Evolutionary conservation across 1,284 basidiomycete genomes (phyloP).

Genomic region (Marasmius fiardii): DNA sequence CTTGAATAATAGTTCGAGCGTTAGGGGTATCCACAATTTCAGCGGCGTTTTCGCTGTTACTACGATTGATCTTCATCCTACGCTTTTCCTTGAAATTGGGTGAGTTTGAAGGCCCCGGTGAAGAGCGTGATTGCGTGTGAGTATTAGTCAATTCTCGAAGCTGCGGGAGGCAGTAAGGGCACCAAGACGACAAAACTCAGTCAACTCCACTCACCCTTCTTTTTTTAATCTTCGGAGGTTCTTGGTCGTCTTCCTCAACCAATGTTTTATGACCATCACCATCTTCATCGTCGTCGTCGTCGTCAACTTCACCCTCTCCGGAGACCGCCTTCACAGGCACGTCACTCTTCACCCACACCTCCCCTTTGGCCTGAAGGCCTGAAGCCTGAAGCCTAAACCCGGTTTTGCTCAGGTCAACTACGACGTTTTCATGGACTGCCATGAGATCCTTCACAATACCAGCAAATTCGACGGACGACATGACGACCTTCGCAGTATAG

Average conservation of each 20-base stretch:
- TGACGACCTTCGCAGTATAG: neutral
- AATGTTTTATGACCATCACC: neutral
- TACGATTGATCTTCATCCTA: neutral
- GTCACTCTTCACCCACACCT: constrained; percentile 2
- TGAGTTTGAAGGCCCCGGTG: neutral
- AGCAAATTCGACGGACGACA: neutral
- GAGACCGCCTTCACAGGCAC: neutral
- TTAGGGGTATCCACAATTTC: neutral
- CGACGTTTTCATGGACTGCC: neutral
- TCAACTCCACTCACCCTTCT: neutral
- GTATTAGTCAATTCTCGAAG: neutral
- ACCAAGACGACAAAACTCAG: neutral
- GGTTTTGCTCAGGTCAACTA: neutral
- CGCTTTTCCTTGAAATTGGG: neutral
- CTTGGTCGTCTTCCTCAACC: neutral
- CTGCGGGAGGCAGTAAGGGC: neutral
- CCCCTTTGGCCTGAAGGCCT: neutral
- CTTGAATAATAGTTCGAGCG: neutral
- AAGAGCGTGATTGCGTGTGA: no score
- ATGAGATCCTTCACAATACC: neutral
- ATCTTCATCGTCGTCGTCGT: neutral
- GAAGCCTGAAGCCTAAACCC: neutral
- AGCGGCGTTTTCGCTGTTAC: neutral
- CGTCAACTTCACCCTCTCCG: no score
- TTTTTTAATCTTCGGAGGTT: neutral